Evolutionary conservation across 2,329 filamentous ascomycete species (phyloP), one percentile per base, ranked within the genome.

Genomic region (Calonectria honghensis): DNA sequence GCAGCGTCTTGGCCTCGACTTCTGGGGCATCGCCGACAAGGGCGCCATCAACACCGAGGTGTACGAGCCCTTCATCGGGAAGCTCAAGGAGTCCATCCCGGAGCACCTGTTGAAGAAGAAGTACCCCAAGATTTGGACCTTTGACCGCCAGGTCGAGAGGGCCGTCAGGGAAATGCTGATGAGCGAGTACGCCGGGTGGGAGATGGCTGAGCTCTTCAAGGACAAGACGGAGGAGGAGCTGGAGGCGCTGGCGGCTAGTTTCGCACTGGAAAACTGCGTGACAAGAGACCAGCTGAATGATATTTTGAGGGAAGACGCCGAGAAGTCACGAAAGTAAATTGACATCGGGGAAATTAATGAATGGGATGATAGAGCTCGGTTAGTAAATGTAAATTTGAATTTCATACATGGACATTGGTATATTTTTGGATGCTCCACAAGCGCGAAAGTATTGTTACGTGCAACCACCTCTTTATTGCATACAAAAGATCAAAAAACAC

Each of bases 191-290:
- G 84, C 90, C 72, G 85, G 85, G 7, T 87, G 88, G 80, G 91
- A 92, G 79, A 88, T 90, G 81, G 90, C 90, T 0, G 87, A 88
- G 77, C 81, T 90, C 39, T 93, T 93, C 76, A 82, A 84, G 51
- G 88, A 83, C 4, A 90, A 89, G 84, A 85, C 82, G 0, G 81
- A 87, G 68, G 86, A 88, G 35, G 87, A 92, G 76, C 79, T 93
- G 31, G 90, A 93, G 74, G 88, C 88, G 72, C 82, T 91, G 57
- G 89, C 89, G 0, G 83, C 81, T 18, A 83, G 83, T 72, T 92
- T 92, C 78, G 85, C 85, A 32, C 87, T 91, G 77, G 89, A 91
- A 61, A 86, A 89, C 54, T 92, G 90, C 77, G 73, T 89, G 50
- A 87, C 87, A 79, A 82, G 91, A 39, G 86, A 89, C 52, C 85